Base-by-base conservation (phyloP, 495 filamentous ascomycete species). In the Thermochaetoides thermophila region DNA sequence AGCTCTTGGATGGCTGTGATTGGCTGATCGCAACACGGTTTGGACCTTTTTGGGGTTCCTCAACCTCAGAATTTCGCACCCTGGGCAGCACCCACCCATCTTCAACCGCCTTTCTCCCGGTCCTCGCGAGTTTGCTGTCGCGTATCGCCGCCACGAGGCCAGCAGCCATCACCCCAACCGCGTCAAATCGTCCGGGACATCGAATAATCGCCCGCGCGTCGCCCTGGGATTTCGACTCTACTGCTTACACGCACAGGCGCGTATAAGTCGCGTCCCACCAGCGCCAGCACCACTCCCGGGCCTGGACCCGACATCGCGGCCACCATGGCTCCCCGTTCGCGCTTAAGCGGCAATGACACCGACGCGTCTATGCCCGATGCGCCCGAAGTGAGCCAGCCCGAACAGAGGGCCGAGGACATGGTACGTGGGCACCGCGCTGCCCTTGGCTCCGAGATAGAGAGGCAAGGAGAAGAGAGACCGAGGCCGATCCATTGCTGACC, bases 361-460 rank as follows among this genome's bases (percentile, higher is more conserved):
- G 67, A 73, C 51, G 61, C 64, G 49, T 68, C 66, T 27, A 70
- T 70, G 67, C 56, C 55, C 7, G 80, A 84, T 52, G 70, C 64
- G 25, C 71, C 71, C 39, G 74, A 74, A 19, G 35, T 53, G 32
- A 41, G 38, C 25, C 31, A 46, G 37, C 8, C 20, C 17, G 8
- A 7, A 4, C 53, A 44, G 25, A 45, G 41, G 19, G 47, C 37
- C 19, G 59, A 67, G 16, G 55, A 57, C 37, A 68, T 70, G 64
- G 68, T 69, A 52, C 33, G 59, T 32, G 34, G 8, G 20, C 20
- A 7, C 21, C 2, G n/a, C n/a, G n/a, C n/a, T n/a, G n/a, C n/a
- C n/a, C n/a, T n/a, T n/a, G n/a, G n/a, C n/a, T n/a, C n/a, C n/a
- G n/a, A n/a, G n/a, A n/a, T n/a, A n/a, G n/a, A n/a, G n/a, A n/a